A percentile compares a stretch with the other conserved stretches of the same genome.
These are phyloP conservation scores for Leishmania mexicana DNA, from an alignment of 208 protist genomes.

Conservation along the genomic window DNA sequence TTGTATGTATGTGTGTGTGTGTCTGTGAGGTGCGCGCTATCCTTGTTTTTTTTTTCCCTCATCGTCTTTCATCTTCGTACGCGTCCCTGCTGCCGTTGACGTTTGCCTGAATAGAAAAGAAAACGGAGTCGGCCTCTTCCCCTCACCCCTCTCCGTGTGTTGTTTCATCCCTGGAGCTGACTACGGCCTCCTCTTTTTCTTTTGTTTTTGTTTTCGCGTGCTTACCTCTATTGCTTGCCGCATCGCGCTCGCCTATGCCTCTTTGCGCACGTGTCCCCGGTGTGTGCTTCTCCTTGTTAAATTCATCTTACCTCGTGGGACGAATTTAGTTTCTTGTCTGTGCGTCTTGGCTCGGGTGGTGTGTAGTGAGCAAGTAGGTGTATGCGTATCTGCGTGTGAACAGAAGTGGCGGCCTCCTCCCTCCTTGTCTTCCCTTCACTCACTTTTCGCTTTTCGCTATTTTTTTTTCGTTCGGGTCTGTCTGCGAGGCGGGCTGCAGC, in stretches of 20 bases:
- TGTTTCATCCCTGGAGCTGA: not conserved
- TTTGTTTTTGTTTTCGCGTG: not conserved
- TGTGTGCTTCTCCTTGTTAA: not conserved
- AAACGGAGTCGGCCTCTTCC: not conserved
- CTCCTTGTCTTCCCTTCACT: not conserved
- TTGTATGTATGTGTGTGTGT: conserved; percentile 10
- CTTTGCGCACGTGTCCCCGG: not conserved
- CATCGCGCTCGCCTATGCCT: not conserved
- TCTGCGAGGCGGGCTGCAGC: not conserved
- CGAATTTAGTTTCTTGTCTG: not conserved
- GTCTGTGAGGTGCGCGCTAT: not conserved
- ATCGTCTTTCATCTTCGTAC: not conserved
- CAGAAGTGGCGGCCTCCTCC: not conserved
- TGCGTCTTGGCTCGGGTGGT: not conserved
- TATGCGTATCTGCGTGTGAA: not conserved
- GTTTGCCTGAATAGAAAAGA: not conserved
- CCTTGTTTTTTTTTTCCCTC: not conserved
- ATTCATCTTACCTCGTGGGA: not conserved
- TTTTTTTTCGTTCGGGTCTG: not conserved
- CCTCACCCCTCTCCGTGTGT: not conserved
- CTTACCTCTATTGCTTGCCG: not conserved
- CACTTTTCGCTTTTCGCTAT: not conserved
- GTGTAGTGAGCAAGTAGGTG: not conserved
- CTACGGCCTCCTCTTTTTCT: not conserved
- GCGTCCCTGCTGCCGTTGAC: not conserved